Conservation (phyloP, 1,284 basidiomycete species). For the Cryptococcus hybrid region DNA sequence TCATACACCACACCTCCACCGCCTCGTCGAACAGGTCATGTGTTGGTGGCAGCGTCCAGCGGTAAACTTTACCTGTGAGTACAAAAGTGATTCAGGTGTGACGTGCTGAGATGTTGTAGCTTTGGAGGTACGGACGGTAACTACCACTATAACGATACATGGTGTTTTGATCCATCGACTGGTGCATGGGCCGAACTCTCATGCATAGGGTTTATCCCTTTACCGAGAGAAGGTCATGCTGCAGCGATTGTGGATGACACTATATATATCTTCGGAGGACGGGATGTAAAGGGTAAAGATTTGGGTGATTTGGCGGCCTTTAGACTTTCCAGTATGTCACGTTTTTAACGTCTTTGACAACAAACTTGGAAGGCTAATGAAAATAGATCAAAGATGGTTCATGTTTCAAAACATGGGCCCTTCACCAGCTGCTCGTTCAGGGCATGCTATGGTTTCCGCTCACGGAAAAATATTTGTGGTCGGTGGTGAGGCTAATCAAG, state of each 20-base stretch:
- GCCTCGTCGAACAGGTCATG: constrained; percentile 88
- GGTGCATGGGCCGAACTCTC: constrained; percentile 87
- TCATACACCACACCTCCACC: constrained; percentile 68
- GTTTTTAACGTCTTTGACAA: not conserved
- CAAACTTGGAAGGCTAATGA: constrained; percentile 1
- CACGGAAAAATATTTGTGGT: constrained; percentile 87
- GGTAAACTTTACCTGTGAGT: constrained; percentile 83
- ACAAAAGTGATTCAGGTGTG: not conserved
- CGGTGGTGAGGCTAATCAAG: constrained; percentile 76
- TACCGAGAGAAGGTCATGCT: constrained; percentile 94
- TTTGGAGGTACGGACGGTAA: constrained; percentile 98
- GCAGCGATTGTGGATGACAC: constrained; percentile 97
- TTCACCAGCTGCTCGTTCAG: constrained; percentile 82
- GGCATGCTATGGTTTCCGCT: constrained; percentile 91
- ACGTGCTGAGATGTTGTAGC: constrained; percentile 51
- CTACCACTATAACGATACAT: constrained; percentile 99
- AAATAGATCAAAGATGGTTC: constrained; percentile 74
- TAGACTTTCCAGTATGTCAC: constrained; percentile 81
- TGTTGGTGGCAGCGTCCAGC: constrained; percentile 72
- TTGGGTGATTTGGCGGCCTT: constrained; percentile 93
- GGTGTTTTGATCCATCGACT: constrained; percentile 86
- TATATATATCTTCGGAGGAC: constrained; percentile 95
- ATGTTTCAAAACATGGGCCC: constrained; percentile 99
- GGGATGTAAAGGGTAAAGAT: constrained; percentile 97
- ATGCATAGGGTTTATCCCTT: constrained; percentile 97